Evolutionary conservation across 1,139 yeast genomes (phyloP).

Genomic region (Sugiyamaella japonica): DNA sequence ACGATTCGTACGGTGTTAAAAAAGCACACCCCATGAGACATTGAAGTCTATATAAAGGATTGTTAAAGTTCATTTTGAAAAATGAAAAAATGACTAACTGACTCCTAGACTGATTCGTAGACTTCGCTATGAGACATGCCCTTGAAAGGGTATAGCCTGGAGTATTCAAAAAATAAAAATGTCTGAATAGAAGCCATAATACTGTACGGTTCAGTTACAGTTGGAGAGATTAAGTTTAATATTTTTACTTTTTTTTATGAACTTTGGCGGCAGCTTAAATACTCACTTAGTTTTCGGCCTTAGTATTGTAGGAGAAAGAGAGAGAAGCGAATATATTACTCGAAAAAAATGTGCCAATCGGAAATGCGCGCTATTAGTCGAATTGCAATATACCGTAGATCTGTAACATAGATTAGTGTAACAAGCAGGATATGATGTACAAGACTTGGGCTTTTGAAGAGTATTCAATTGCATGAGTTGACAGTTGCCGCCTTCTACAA

Average conservation of each 20-base stretch:
- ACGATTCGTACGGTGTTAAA: conserved; percentile 1
- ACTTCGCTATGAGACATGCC: conserved; percentile 5
- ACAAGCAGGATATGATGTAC: too few relatives aligned
- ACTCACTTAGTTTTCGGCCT: neutral
- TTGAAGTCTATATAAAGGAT: conserved; percentile 13
- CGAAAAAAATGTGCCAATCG: neutral
- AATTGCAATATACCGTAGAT: too few relatives aligned
- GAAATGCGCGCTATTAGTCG: too few relatives aligned
- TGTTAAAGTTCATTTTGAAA: neutral
- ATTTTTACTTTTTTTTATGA: neutral
- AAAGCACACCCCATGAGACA: conserved; percentile 10
- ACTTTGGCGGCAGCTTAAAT: neutral
- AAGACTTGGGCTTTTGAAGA: too few relatives aligned
- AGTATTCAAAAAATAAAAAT: conserved; percentile 1
- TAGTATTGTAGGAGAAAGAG: neutral
- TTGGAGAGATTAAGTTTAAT: neutral
- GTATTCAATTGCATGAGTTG: neutral
- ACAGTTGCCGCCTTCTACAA: neutral
- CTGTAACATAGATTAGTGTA: too few relatives aligned
- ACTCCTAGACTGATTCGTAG: neutral
- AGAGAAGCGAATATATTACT: neutral
- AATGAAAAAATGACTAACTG: neutral
- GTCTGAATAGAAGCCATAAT: neutral
- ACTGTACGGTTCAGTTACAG: neutral
- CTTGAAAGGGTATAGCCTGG: neutral